A percentile compares a stretch with the other conserved stretches of the same genome.
Conservation (phyloP, 495 filamentous ascomycete genomes). For the Lasiosphaeria miniovina region DNA sequence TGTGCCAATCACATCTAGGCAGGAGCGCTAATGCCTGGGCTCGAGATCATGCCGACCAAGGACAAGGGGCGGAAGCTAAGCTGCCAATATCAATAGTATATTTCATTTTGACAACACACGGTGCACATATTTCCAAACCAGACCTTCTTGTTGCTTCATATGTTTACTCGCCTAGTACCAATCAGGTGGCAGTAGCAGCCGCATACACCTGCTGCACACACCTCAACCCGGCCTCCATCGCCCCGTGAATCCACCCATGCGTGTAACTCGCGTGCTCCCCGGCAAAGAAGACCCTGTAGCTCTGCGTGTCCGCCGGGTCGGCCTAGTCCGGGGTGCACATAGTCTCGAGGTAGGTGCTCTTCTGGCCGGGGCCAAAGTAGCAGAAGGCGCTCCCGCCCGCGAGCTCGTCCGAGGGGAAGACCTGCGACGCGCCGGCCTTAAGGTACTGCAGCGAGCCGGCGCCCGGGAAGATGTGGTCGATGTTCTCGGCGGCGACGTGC, state of each 20-base stretch:
- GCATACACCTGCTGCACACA: conserved; percentile 6
- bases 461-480: background rate
- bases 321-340: background rate
- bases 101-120: too few species aligned
- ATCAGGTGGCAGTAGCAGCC: too few species aligned
- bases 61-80: too few species aligned
- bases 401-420: background rate
- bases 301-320: background rate
- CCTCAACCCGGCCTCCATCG: conserved; percentile 3
- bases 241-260: conserved; percentile 7
- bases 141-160: too few species aligned
- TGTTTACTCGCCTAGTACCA: too few species aligned
- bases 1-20: too few species aligned
- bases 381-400: background rate
- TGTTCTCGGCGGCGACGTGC: background rate
- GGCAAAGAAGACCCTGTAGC: conserved; percentile 4
- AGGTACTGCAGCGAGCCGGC: background rate
- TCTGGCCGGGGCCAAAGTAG: background rate
- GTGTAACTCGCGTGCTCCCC: conserved; percentile 5
- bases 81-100: too few species aligned
- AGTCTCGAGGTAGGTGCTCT: background rate
- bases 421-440: background rate
- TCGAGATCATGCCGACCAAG: too few species aligned
- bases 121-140: too few species aligned
- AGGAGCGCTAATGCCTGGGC: too few species aligned